A percentile compares a stretch with the other conserved stretches of the same genome.
phyloP scores from a whole-genome alignment of 2,329 filamentous ascomycete genomes.

The Xylariaceae sp. region DNA sequence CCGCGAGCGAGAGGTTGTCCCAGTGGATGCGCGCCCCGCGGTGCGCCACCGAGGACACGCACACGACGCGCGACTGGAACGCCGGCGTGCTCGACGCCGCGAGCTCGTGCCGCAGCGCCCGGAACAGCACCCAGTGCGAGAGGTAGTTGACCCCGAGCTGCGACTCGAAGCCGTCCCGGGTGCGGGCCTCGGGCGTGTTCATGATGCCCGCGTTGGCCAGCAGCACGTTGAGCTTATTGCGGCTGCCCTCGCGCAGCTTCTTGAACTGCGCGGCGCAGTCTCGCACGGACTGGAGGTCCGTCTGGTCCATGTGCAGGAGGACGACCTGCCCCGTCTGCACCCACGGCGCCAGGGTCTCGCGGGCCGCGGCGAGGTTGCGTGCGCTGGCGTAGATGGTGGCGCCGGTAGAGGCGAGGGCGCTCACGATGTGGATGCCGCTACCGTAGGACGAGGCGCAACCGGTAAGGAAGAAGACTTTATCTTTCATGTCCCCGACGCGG shows the following conservation, averaged over 20 bases:
- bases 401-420: conserved; percentile 11
- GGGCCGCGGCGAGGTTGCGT: conserved; percentile 9
- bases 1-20: conserved; percentile 8
- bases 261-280: conserved; percentile 11
- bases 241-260: conserved; percentile 4
- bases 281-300: conserved; percentile 5
- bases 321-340: conserved; percentile 12
- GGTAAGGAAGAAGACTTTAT: conserved; percentile 26
- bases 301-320: conserved; percentile 7
- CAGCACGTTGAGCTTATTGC: conserved; percentile 27
- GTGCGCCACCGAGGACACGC: conserved; percentile 10
- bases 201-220: conserved; percentile 23
- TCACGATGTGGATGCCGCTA: conserved; percentile 9
- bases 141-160: conserved; percentile 12
- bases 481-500: conserved; percentile 25
- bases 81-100: conserved; percentile 1
- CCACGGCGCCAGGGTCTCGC: conserved; percentile 1
- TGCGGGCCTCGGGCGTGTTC: conserved; percentile 9
- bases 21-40: conserved; percentile 6
- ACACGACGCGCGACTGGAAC: conserved; percentile 7
- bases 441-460: conserved; percentile 8
- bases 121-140: conserved; percentile 11
- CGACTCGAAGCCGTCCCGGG: conserved; percentile 11
- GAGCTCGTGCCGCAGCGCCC: conserved; percentile 8
- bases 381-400: conserved; percentile 9